phyloP scores from a whole-genome alignment of 106 monocot genomes.

The Posidonia australis region DNA sequence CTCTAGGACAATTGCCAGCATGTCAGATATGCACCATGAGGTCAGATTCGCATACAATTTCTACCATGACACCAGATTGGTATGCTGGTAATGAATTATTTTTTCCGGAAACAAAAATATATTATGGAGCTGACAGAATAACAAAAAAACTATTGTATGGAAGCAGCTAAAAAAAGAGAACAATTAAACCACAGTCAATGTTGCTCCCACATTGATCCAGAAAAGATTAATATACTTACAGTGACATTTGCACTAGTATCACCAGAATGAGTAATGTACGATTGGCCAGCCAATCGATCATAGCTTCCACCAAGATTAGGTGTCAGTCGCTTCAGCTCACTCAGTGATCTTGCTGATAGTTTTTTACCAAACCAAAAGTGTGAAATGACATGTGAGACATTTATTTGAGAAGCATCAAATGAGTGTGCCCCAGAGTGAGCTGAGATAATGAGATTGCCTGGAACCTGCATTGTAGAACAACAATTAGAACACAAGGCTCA shows the following conservation, averaged over 20 bases:
- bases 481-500: background rate
- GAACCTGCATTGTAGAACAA: slow-evolving; percentile 44
- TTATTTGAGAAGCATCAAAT: slow-evolving; percentile 86
- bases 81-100: no score
- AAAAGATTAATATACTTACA: slow-evolving; percentile 32
- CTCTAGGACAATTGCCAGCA: no score
- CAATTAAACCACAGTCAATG: no score
- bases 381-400: slow-evolving; percentile 78
- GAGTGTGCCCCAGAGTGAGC: slow-evolving; percentile 87
- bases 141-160: no score
- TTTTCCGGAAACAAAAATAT: no score
- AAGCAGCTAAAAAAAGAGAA: no score
- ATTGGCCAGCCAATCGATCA: slow-evolving; percentile 59
- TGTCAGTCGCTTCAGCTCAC: slow-evolving; percentile 54
- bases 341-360: slow-evolving; percentile 37
- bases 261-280: slow-evolving; percentile 45
- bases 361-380: slow-evolving; percentile 85
- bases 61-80: no score
- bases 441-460: slow-evolving; percentile 83
- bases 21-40: no score
- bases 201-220: no score
- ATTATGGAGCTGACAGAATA: no score
- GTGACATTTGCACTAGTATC: slow-evolving; percentile 68
- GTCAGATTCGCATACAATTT: no score
- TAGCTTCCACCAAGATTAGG: slow-evolving; percentile 65